These are phyloP conservation scores for Calycina herbarum DNA, from an alignment of 2,329 filamentous ascomycete species.

Conservation along the genomic window DNA sequence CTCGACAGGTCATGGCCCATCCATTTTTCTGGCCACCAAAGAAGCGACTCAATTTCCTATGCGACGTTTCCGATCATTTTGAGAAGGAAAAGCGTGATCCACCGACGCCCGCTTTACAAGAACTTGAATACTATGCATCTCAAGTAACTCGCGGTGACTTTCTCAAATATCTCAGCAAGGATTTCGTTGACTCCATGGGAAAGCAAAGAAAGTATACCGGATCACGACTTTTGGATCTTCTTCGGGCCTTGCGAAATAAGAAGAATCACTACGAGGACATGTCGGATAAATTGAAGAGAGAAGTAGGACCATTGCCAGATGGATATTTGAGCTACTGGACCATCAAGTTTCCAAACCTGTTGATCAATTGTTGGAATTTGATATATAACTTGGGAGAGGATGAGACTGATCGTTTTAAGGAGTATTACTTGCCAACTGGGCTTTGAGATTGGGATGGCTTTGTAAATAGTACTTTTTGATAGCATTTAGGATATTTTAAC, in stretches of 20 bases:
- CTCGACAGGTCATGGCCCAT: constrained; percentile 80
- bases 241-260: constrained; percentile 91
- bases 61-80: constrained; percentile 94
- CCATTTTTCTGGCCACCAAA: constrained; percentile 96
- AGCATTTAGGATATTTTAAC: constrained; percentile 1
- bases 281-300: constrained; percentile 72
- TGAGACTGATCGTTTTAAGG: constrained; percentile 58
- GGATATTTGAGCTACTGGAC: constrained; percentile 72
- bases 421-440: constrained; percentile 61
- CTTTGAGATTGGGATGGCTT: not conserved
- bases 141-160: constrained; percentile 71
- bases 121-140: constrained; percentile 55
- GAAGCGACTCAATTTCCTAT: constrained; percentile 88
- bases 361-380: constrained; percentile 66
- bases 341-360: constrained; percentile 61
- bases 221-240: constrained; percentile 75
- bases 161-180: constrained; percentile 69
- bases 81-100: constrained; percentile 88
- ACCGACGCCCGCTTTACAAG: constrained; percentile 65
- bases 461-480: not conserved
- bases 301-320: constrained; percentile 62
- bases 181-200: constrained; percentile 85
- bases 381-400: constrained; percentile 56
- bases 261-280: constrained; percentile 98
- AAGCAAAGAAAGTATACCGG: constrained; percentile 96